phyloP scores from a whole-genome alignment of 2,329 filamentous ascomycete genomes.

The Fusarium sp. region DNA sequence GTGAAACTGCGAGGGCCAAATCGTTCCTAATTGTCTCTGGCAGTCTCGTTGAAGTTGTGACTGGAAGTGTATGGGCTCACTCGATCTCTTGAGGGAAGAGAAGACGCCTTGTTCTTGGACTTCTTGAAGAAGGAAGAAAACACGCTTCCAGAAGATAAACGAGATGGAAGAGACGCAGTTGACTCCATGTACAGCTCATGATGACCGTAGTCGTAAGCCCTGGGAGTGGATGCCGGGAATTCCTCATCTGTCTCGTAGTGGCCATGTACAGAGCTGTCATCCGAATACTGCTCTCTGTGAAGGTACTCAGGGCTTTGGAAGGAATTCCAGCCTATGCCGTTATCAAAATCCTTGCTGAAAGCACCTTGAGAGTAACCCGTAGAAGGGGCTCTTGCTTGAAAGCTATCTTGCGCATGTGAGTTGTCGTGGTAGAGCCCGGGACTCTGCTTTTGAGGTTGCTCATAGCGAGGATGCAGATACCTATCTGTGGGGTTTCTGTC shows the following conservation, averaged over 20 bases:
- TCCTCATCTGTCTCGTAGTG: conserved; percentile 3
- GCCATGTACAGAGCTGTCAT: not conserved
- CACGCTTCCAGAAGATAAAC: conserved; percentile 22
- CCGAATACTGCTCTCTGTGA: not conserved
- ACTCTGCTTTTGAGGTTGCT: not conserved
- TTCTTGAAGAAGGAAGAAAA: conserved; percentile 42
- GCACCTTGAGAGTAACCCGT: conserved; percentile 38
- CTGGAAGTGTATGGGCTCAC: conserved; percentile 8
- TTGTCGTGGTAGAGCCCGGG: conserved; percentile 1
- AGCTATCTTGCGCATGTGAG: conserved; percentile 18
- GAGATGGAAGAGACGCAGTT: conserved; percentile 28
- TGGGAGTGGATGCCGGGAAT: not conserved
- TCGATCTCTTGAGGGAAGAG: not conserved
- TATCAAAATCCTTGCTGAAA: conserved; percentile 38
- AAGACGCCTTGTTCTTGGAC: conserved; percentile 13
- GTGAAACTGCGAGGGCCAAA: conserved; percentile 34
- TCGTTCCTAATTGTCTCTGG: conserved; percentile 43
- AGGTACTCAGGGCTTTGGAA: conserved; percentile 10
- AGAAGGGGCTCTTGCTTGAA: conserved; percentile 12
- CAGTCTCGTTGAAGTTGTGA: conserved; percentile 33
- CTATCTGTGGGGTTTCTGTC: not conserved
- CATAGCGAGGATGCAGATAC: conserved; percentile 21
- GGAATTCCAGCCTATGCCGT: conserved; percentile 12
- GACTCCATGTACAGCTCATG: conserved; percentile 15
- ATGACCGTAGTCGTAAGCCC: not conserved